These are phyloP conservation scores for Claviceps quebecensis DNA, from an alignment of 2,329 filamentous ascomycete genomes.

Conservation along the genomic window DNA sequence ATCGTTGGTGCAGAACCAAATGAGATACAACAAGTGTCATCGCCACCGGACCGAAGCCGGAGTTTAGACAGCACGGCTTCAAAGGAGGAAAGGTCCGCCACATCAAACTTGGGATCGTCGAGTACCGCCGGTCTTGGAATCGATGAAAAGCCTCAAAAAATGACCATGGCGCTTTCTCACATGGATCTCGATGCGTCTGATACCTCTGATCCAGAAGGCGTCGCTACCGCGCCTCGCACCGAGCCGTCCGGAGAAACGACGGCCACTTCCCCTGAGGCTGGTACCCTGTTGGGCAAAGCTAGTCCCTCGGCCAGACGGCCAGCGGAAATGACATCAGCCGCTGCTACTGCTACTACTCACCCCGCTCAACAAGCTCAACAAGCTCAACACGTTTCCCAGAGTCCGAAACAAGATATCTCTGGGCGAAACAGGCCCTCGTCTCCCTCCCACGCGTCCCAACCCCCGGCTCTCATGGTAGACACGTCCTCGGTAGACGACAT, in stretches of 20 bases:
- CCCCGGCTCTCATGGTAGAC: conserved; percentile 55
- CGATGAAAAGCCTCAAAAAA: conserved; percentile 39
- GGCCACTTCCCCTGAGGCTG: neutral
- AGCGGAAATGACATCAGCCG: conserved; percentile 5
- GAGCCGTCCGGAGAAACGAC: too few relatives aligned
- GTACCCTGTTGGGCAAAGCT: neutral
- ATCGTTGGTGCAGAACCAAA: conserved; percentile 41
- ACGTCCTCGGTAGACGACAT: conserved; percentile 55
- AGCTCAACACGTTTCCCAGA: neutral
- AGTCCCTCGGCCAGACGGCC: neutral
- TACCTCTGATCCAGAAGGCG: conserved; percentile 31
- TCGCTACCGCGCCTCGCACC: conserved; percentile 8
- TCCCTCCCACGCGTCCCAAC: conserved; percentile 29
- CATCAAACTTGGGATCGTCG: conserved; percentile 9
- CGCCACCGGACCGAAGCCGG: conserved; percentile 16
- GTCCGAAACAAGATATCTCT: conserved; percentile 11
- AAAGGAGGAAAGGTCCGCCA: conserved; percentile 23
- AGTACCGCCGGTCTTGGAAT: conserved; percentile 20
- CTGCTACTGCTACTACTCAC: conserved; percentile 16
- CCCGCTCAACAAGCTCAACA: conserved; percentile 11
- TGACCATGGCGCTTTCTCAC: conserved; percentile 37
- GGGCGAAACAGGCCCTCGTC: conserved; percentile 5
- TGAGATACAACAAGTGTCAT: conserved; percentile 25
- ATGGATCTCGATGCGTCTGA: conserved; percentile 61
- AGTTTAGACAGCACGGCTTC: conserved; percentile 14